Evolutionary conservation across 169 alveolate species (phyloP).

Genomic region (Cryptosporidium meleagridis): DNA sequence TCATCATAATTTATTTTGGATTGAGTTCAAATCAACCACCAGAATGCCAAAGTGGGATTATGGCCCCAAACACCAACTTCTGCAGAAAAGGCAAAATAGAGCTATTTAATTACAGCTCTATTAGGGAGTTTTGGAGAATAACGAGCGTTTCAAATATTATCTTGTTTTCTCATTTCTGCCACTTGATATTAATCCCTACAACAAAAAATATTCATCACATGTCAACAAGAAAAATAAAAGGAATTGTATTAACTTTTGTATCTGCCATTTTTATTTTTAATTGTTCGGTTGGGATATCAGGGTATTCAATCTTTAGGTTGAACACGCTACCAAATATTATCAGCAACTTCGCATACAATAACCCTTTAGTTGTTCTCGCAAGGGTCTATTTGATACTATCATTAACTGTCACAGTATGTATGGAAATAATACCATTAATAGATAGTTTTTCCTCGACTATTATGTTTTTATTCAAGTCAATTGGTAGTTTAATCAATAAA

Average conservation of each 20-base stretch:
- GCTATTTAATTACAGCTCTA: constrained; percentile 2
- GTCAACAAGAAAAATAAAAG: constrained; percentile 54
- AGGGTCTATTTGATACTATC: constrained; percentile 39
- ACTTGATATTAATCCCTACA: constrained; percentile 37
- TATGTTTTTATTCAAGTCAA: not conserved
- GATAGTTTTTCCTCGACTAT: constrained; percentile 50
- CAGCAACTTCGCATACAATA: constrained; percentile 36
- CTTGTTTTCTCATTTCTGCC: constrained; percentile 59
- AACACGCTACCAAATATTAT: constrained; percentile 69
- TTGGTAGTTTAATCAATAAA: not conserved
- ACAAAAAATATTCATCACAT: constrained; percentile 43
- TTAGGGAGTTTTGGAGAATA: constrained; percentile 35
- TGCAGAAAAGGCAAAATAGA: constrained; percentile 38
- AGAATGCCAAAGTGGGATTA: constrained; percentile 27
- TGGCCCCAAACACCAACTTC: constrained; percentile 4
- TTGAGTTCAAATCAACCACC: constrained; percentile 27
- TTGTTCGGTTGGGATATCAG: constrained; percentile 58
- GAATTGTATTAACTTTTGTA: constrained; percentile 34
- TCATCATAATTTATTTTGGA: constrained; percentile 30
- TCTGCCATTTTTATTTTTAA: constrained; percentile 31
- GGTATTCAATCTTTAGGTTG: constrained; percentile 39
- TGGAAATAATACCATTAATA: constrained; percentile 46
- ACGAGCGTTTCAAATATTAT: constrained; percentile 43
- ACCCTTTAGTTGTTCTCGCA: constrained; percentile 34
- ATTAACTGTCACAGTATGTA: constrained; percentile 66